Percentiles rank a stretch among this genome's conserved stretches.
Conservation (phyloP, 495 filamentous ascomycete species). For the Aspergillus homomorphus region DNA sequence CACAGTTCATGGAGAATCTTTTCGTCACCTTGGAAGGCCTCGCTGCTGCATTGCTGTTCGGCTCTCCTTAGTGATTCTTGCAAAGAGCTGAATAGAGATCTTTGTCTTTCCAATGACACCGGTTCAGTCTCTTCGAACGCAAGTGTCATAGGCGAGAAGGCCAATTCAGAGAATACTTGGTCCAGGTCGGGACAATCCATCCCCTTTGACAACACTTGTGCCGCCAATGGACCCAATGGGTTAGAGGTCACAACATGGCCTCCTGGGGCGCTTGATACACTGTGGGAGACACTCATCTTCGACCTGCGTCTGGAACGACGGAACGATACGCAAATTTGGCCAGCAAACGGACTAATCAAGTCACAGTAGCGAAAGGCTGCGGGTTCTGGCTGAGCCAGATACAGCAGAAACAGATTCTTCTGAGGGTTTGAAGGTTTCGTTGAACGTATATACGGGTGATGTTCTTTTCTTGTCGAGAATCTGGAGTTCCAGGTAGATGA, state of each 20-base stretch:
- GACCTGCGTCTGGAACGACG: not conserved
- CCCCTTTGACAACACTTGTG: not conserved
- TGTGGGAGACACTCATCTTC: not conserved
- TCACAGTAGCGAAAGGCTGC: not conserved
- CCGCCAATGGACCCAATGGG: not conserved
- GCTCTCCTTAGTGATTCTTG: slow-evolving; percentile 13
- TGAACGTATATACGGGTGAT: not conserved
- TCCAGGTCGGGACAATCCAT: slow-evolving; percentile 28
- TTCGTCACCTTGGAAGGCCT: slow-evolving; percentile 27
- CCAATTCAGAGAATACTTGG: slow-evolving; percentile 25
- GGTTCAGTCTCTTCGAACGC: slow-evolving; percentile 14
- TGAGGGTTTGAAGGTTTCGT: not conserved
- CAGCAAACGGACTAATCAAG: no score
- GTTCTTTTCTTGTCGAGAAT: not conserved
- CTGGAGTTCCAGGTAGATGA: not conserved
- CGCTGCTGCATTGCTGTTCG: slow-evolving; percentile 21
- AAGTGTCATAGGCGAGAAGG: slow-evolving; percentile 18
- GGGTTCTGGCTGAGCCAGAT: not conserved
- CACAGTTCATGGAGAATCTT: slow-evolving; percentile 34
- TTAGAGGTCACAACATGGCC: not conserved
- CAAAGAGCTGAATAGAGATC: slow-evolving; percentile 10
- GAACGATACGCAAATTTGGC: not conserved
- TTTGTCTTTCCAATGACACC: slow-evolving; percentile 11
- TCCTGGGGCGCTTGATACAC: not conserved
- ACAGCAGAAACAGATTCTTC: not conserved